Percentiles rank a stretch among this genome's conserved stretches.
Conservation (phyloP, 352 stramenopile genomes). For the Halophytophthora polymorphica region DNA sequence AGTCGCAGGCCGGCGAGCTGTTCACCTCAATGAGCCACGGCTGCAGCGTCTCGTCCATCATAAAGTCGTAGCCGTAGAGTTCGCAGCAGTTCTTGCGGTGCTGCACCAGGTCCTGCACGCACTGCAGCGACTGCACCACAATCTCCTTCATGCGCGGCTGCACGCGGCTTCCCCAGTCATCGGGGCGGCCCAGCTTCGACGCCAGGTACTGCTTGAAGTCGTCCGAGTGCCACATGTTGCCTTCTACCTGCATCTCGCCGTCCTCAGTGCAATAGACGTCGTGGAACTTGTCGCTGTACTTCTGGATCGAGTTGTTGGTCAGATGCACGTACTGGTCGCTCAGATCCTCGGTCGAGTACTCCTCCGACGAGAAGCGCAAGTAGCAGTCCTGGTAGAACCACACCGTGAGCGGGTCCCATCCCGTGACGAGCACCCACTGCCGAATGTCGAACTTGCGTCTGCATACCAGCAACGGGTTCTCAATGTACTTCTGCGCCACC, state of each 20-base stretch:
- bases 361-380: slow-evolving; percentile 87
- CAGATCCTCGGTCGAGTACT: slow-evolving; percentile 76
- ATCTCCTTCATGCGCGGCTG: slow-evolving; percentile 88
- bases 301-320: slow-evolving; percentile 94
- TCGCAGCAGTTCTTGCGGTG: slow-evolving; percentile 90
- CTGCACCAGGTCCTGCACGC: slow-evolving; percentile 85
- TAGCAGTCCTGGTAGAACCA: slow-evolving; percentile 93
- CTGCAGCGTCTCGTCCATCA: slow-evolving; percentile 84
- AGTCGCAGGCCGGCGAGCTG: slow-evolving; percentile 91
- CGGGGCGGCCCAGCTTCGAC: slow-evolving; percentile 21
- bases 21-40: slow-evolving; percentile 94
- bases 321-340: slow-evolving; percentile 90
- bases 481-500: slow-evolving; percentile 90
- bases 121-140: slow-evolving; percentile 78
- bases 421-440: slow-evolving; percentile 91
- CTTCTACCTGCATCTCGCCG: slow-evolving; percentile 52
- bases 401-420: slow-evolving; percentile 92
- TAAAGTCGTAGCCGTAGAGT: slow-evolving; percentile 94
- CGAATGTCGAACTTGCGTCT: slow-evolving; percentile 92
- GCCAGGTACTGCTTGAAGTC: slow-evolving; percentile 60
- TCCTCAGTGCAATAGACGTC: slow-evolving; percentile 68
- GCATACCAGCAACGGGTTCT: slow-evolving; percentile 84
- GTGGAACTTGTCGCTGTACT: slow-evolving; percentile 89
- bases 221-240: slow-evolving; percentile 81
- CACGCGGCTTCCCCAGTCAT: slow-evolving; percentile 48